Conservation (phyloP, 73 alveolate genomes). For the Paraurostyla sp. region DNA sequence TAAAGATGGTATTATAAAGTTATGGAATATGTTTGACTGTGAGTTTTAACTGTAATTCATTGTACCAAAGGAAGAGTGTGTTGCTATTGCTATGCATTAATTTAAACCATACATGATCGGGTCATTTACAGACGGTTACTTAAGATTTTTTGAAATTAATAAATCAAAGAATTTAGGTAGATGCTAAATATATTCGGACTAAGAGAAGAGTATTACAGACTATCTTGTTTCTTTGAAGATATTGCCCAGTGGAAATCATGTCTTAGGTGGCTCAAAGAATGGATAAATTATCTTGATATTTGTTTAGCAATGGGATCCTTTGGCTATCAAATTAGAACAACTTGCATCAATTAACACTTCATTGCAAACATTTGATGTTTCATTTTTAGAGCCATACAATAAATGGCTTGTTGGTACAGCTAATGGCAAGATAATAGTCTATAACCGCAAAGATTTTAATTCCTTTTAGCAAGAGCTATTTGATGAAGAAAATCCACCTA, state of each 20-base stretch:
- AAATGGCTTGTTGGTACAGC: conserved; percentile 70
- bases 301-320: conserved; percentile 73
- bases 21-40: conserved; percentile 72
- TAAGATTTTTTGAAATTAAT: conserved; percentile 70
- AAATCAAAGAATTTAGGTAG: conserved; percentile 72
- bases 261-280: conserved; percentile 59
- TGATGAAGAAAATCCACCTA: conserved; percentile 70
- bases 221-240: conserved; percentile 52
- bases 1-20: conserved; percentile 63
- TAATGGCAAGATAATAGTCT: conserved; percentile 71
- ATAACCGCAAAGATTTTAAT: conserved; percentile 68
- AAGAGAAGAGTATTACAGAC: conserved; percentile 52
- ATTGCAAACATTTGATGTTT: conserved; percentile 61
- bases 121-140: conserved; percentile 71
- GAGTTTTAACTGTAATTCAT: conserved; percentile 61
- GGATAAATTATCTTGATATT: conserved; percentile 70
- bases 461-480: conserved; percentile 67
- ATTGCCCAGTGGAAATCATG: conserved; percentile 74
- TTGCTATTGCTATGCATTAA: conserved; percentile 65
- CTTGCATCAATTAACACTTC: conserved; percentile 56
- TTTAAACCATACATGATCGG: conserved; percentile 69
- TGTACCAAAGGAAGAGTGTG: conserved; percentile 80
- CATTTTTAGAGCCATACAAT: conserved; percentile 73
- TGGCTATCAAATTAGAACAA: conserved; percentile 61
- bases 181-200: conserved; percentile 57